These are phyloP conservation scores for Penicillium occitanis DNA, from an alignment of 2,329 filamentous ascomycete species.

Conservation along the genomic window DNA sequence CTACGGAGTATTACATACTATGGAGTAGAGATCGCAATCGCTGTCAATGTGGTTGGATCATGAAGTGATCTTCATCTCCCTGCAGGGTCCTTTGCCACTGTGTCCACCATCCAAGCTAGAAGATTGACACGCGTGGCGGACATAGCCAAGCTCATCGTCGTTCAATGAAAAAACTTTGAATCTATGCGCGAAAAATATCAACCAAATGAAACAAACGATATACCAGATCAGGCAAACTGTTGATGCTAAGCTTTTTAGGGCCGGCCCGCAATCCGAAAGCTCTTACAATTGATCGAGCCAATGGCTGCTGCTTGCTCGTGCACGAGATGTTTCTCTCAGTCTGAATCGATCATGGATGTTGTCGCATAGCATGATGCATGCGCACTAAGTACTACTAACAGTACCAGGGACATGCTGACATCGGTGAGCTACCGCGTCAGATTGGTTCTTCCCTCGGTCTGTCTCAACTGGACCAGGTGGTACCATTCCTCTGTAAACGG, in stretches of 20 bases:
- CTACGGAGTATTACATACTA: no score
- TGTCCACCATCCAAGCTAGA: background rate
- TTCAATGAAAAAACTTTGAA: background rate
- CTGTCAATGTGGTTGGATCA: background rate
- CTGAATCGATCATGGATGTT: background rate
- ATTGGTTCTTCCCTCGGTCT: background rate
- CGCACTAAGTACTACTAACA: background rate
- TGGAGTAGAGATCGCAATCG: background rate
- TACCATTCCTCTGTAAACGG: background rate
- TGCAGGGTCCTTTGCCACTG: background rate
- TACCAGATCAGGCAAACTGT: background rate
- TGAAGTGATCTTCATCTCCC: background rate
- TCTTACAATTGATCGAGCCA: background rate
- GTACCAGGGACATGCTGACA: background rate
- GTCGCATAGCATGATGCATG: background rate
- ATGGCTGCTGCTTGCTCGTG: background rate
- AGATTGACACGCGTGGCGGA: background rate
- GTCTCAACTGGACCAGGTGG: background rate
- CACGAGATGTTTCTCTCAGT: slow-evolving; percentile 10
- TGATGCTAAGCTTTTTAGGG: slow-evolving; percentile 20
- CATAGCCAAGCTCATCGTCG: background rate
- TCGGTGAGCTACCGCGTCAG: background rate
- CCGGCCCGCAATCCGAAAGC: slow-evolving; percentile 10
- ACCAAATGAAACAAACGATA: background rate
- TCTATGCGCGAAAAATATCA: background rate